Percentiles rank a stretch among this genome's conserved stretches.
Evolutionary conservation across 805 yeast genomes (phyloP).

Genomic region (Citeromyces nyonsensis): DNA sequence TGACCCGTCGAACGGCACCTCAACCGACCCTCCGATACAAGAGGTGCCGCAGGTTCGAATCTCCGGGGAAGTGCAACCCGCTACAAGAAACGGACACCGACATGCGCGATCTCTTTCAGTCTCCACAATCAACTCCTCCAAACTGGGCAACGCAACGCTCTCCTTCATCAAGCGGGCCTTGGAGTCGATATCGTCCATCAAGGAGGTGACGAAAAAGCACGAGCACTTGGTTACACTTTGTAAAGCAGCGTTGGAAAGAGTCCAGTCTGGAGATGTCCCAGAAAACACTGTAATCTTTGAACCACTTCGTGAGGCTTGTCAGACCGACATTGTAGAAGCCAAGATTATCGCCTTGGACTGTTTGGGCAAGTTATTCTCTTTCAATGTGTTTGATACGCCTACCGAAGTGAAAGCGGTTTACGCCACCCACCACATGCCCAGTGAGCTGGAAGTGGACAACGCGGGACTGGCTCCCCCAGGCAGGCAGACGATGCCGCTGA

Average conservation of each 20-base stretch:
- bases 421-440: conserved; percentile 10
- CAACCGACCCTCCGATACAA: no score
- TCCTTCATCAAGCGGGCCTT: conserved; percentile 16
- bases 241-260: conserved; percentile 24
- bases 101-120: conserved; percentile 1
- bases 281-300: conserved; percentile 50
- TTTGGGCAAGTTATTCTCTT: conserved; percentile 79
- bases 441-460: conserved; percentile 5
- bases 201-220: conserved; percentile 24
- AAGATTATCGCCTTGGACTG: conserved; percentile 71
- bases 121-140: conserved; percentile 5
- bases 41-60: no score
- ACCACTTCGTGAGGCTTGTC: conserved; percentile 64
- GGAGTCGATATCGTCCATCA: conserved; percentile 13
- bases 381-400: conserved; percentile 54
- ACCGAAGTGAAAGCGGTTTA: conserved; percentile 22
- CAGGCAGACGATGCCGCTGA: conserved; percentile 30
- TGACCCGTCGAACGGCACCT: no score
- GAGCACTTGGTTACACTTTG: conserved; percentile 19
- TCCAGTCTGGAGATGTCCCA: conserved; percentile 22
- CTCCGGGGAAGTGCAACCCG: no score
- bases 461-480: conserved; percentile 5
- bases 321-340: conserved; percentile 45
- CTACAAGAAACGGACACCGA: no score
- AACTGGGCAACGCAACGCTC: conserved; percentile 10